Conservation (phyloP, 2,329 filamentous ascomycete species). For the Ambrosiella beaveri region DNA sequence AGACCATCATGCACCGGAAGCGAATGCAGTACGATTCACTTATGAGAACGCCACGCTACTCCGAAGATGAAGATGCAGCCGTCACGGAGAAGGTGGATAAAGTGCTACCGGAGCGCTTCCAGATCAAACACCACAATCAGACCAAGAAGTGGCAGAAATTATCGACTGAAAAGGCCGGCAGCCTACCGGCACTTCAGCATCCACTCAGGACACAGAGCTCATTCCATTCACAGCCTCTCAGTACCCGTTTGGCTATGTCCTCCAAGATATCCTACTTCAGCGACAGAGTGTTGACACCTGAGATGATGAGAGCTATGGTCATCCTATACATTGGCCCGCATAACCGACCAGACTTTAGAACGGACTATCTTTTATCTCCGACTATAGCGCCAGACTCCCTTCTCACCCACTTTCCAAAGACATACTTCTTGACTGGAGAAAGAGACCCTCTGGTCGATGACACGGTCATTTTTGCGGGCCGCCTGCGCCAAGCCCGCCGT, state of each 20-base stretch:
- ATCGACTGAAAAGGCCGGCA: neutral
- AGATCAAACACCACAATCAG: neutral
- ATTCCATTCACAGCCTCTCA: slow-evolving; percentile 41
- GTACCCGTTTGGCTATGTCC: slow-evolving; percentile 79
- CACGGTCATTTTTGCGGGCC: slow-evolving; percentile 85
- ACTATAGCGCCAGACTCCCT: slow-evolving; percentile 74
- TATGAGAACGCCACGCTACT: slow-evolving; percentile 66
- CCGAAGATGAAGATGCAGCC: slow-evolving; percentile 48
- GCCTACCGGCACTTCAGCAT: neutral
- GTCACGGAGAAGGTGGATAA: neutral
- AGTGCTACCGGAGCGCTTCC: slow-evolving; percentile 2
- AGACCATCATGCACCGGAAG: slow-evolving; percentile 63
- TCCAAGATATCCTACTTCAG: slow-evolving; percentile 99
- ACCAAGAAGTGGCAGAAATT: slow-evolving; percentile 12
- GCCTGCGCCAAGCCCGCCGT: slow-evolving; percentile 43
- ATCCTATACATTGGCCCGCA: slow-evolving; percentile 92
- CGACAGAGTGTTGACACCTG: slow-evolving; percentile 81
- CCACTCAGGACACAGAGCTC: slow-evolving; percentile 17
- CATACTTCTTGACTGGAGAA: slow-evolving; percentile 86
- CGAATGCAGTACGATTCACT: slow-evolving; percentile 75
- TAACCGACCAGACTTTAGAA: slow-evolving; percentile 79
- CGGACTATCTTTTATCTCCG: slow-evolving; percentile 79
- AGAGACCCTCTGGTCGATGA: slow-evolving; percentile 91
- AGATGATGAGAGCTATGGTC: slow-evolving; percentile 99
- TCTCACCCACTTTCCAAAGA: slow-evolving; percentile 77